These are phyloP conservation scores for Coleophoma cylindrospora DNA, from an alignment of 2,329 filamentous ascomycete genomes.

Conservation along the genomic window DNA sequence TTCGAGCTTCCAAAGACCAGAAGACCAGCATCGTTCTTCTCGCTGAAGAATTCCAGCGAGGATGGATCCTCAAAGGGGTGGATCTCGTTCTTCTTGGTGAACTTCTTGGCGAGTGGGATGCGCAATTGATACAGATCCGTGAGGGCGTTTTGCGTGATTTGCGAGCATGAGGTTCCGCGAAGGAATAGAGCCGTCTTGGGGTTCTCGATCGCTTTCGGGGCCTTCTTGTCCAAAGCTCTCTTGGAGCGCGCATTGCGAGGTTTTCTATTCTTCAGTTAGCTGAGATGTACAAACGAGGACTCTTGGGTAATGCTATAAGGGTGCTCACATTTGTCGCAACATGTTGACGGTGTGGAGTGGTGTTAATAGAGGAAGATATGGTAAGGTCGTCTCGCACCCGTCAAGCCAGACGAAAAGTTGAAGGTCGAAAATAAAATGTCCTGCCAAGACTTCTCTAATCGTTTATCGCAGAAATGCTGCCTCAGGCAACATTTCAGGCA, in stretches of 20 bases:
- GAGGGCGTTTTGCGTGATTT: constrained; percentile 76
- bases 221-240: constrained; percentile 88
- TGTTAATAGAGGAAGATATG: constrained; percentile 2
- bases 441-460: background rate
- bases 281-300: background rate
- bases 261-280: constrained; percentile 39
- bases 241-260: constrained; percentile 85
- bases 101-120: constrained; percentile 79
- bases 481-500: background rate
- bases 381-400: background rate
- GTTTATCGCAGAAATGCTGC: background rate
- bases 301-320: background rate
- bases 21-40: constrained; percentile 90
- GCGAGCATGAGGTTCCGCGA: constrained; percentile 78
- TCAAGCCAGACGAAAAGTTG: constrained; percentile 8
- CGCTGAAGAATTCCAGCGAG: constrained; percentile 89
- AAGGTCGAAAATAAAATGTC: constrained; percentile 5
- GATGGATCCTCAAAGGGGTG: constrained; percentile 89
- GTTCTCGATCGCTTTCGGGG: constrained; percentile 84
- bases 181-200: constrained; percentile 87
- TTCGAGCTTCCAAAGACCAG: constrained; percentile 79
- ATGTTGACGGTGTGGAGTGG: constrained; percentile 19
- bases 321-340: constrained; percentile 28
- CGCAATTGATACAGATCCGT: constrained; percentile 82
- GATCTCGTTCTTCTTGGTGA: constrained; percentile 94